Evolutionary conservation across 805 yeast genomes (phyloP).

Genomic region (Zygoascus bituminiphila): DNA sequence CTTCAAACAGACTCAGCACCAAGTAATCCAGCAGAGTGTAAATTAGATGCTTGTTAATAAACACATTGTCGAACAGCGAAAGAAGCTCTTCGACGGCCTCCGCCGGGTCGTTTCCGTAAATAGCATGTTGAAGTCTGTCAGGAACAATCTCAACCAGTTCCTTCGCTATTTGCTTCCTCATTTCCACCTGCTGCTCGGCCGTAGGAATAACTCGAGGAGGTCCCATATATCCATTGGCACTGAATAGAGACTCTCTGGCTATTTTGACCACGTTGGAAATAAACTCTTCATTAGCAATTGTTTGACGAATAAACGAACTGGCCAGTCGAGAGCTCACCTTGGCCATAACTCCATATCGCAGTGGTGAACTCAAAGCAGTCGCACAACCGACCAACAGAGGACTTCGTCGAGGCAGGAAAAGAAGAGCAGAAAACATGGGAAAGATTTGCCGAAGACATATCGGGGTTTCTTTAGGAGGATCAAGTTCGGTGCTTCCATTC

Average conservation of each 20-base stretch:
- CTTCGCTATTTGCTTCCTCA: constrained; percentile 15
- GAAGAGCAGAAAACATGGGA: constrained; percentile 8
- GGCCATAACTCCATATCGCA: constrained; percentile 13
- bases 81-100: constrained; percentile 19
- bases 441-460: constrained; percentile 9
- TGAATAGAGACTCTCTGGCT: constrained; percentile 37
- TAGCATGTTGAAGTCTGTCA: constrained; percentile 10
- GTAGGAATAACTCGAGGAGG: constrained; percentile 38
- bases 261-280: constrained; percentile 22
- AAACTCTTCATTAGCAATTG: constrained; percentile 12
- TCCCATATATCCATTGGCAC: constrained; percentile 44
- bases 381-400: constrained; percentile 13
- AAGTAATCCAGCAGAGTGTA: constrained; percentile 23
- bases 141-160: constrained; percentile 8
- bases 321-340: constrained; percentile 13
- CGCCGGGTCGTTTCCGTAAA: constrained; percentile 18
- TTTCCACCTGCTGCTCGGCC: constrained; percentile 31
- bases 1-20: constrained; percentile 23
- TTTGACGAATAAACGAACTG: constrained; percentile 7
- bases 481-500: not conserved
- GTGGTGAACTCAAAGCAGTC: constrained; percentile 6
- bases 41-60: constrained; percentile 26
- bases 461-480: constrained; percentile 2
- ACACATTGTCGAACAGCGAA: constrained; percentile 20
- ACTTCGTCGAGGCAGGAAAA: constrained; percentile 7